A percentile compares a stretch with the other conserved stretches of the same genome.
These are phyloP conservation scores for Candida oleophila DNA, from an alignment of 805 yeast genomes.

Conservation along the genomic window DNA sequence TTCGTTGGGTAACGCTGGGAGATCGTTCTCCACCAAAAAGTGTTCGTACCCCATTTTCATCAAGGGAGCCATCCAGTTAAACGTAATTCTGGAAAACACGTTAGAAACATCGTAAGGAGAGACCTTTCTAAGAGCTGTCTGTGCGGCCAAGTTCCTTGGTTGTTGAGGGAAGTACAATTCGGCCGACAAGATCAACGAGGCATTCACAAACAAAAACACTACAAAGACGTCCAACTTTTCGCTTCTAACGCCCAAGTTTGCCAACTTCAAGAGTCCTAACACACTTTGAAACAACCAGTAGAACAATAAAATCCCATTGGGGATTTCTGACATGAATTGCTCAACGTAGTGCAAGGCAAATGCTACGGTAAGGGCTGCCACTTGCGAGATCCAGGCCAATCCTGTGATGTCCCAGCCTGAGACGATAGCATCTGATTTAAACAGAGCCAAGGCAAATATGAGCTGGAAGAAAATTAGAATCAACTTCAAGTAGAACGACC, in stretches of 20 bases:
- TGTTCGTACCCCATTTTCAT: slow-evolving; percentile 75
- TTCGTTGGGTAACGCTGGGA: slow-evolving; percentile 74
- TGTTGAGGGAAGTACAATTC: slow-evolving; percentile 42
- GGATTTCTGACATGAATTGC: slow-evolving; percentile 59
- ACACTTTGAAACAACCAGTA: slow-evolving; percentile 69
- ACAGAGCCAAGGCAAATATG: neutral
- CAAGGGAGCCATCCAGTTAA: slow-evolving; percentile 87
- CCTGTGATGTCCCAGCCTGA: slow-evolving; percentile 20
- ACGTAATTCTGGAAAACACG: slow-evolving; percentile 72
- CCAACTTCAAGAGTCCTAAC: slow-evolving; percentile 45
- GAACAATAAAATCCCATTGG: slow-evolving; percentile 66
- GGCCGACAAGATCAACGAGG: slow-evolving; percentile 39
- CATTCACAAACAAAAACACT: slow-evolving; percentile 34
- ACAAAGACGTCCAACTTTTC: slow-evolving; percentile 22
- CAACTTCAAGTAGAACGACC: slow-evolving; percentile 45
- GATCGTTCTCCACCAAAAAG: slow-evolving; percentile 56
- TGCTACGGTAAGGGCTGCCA: slow-evolving; percentile 50
- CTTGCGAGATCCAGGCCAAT: slow-evolving; percentile 24
- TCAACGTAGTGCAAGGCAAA: slow-evolving; percentile 67
- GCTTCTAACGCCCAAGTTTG: slow-evolving; percentile 39
- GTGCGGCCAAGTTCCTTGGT: slow-evolving; percentile 28
- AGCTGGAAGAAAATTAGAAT: slow-evolving; percentile 38
- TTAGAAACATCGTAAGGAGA: slow-evolving; percentile 60
- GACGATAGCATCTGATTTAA: slow-evolving; percentile 7
- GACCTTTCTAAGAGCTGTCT: slow-evolving; percentile 19